A percentile compares a stretch with the other conserved stretches of the same genome.
phyloP scores from a whole-genome alignment of 2,329 filamentous ascomycete genomes.

The Arachnomyces sp. region DNA sequence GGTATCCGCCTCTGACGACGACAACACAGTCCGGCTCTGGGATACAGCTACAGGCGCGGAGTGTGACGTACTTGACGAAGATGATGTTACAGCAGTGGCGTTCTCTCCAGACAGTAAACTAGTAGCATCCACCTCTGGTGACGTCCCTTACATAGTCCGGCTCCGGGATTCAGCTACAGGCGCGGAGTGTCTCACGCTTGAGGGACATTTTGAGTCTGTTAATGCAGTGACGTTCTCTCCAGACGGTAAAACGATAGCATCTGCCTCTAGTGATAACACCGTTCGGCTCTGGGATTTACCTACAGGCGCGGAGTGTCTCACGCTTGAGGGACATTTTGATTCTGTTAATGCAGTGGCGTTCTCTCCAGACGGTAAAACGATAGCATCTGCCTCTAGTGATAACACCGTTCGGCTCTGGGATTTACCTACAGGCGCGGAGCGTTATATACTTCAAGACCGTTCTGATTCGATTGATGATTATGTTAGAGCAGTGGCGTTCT shows the following conservation, averaged over 20 bases:
- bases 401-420: not conserved
- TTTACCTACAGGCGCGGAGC: not conserved
- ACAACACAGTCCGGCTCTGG: conserved; percentile 2
- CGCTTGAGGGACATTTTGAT: conserved; percentile 13
- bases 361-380: not conserved
- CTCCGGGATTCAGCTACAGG: conserved; percentile 5
- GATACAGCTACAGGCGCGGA: conserved; percentile 1
- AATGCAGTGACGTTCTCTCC: conserved; percentile 9
- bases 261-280: conserved; percentile 7
- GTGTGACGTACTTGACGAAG: conserved; percentile 7
- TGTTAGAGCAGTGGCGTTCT: conserved; percentile 14
- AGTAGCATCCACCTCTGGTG: conserved; percentile 8
- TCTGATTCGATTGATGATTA: conserved; percentile 2
- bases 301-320: conserved; percentile 1
- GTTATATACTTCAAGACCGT: conserved; percentile 5
- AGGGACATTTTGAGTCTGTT: conserved; percentile 13
- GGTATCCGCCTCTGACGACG: conserved; percentile 11
- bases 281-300: conserved; percentile 6
- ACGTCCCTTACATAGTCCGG: conserved; percentile 5
- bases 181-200: conserved; percentile 7
- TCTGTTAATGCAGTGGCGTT: conserved; percentile 5
- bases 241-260: conserved; percentile 10
- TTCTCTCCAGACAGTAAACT: conserved; percentile 12
- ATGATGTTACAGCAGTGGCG: conserved; percentile 2
- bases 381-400: conserved; percentile 1